Conservation (phyloP, 2,329 filamentous ascomycete genomes). For the Stemphylium beticola region DNA sequence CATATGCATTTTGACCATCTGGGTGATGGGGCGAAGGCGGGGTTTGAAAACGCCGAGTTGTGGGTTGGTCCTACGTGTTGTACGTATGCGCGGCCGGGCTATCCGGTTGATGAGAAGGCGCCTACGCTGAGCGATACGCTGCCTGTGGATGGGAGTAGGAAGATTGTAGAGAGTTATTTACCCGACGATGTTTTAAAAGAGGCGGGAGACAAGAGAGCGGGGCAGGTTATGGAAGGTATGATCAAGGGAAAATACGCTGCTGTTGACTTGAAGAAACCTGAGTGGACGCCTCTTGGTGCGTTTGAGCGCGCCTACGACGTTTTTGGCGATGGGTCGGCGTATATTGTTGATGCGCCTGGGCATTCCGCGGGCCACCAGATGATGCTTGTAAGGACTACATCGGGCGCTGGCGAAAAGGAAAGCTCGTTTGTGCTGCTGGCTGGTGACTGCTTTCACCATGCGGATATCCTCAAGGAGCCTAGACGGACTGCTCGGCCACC, state of each 20-base stretch:
- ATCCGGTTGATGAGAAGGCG: constrained; percentile 30
- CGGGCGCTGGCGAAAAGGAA: constrained; percentile 2
- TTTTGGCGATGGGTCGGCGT: constrained; percentile 57
- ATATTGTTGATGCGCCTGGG: constrained; percentile 59
- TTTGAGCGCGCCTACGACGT: constrained; percentile 57
- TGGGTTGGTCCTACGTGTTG: constrained; percentile 48
- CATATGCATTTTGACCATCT: constrained; percentile 52
- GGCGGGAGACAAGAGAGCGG: constrained; percentile 31
- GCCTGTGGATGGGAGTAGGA: constrained; percentile 51
- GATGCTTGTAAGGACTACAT: constrained; percentile 38
- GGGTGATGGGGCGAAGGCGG: constrained; percentile 47
- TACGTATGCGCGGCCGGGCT: constrained; percentile 41
- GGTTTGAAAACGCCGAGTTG: constrained; percentile 46
- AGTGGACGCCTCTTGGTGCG: constrained; percentile 48
- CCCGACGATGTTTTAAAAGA: constrained; percentile 37
- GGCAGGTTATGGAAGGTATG: constrained; percentile 31
- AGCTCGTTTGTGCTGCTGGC: constrained; percentile 40
- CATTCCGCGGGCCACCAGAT: constrained; percentile 61
- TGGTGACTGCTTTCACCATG: constrained; percentile 44
- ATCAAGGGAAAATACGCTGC: constrained; percentile 36
- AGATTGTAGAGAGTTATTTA: constrained; percentile 46
- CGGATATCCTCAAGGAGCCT: constrained; percentile 35
- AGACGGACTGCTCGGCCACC: constrained; percentile 37
- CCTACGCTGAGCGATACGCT: constrained; percentile 51
- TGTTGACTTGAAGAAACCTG: constrained; percentile 30